A percentile compares a stretch with the other conserved stretches of the same genome.
Evolutionary conservation across 371 early-diverging fungal genomes (phyloP).

Genomic region (Nosema muscidifuracis): DNA sequence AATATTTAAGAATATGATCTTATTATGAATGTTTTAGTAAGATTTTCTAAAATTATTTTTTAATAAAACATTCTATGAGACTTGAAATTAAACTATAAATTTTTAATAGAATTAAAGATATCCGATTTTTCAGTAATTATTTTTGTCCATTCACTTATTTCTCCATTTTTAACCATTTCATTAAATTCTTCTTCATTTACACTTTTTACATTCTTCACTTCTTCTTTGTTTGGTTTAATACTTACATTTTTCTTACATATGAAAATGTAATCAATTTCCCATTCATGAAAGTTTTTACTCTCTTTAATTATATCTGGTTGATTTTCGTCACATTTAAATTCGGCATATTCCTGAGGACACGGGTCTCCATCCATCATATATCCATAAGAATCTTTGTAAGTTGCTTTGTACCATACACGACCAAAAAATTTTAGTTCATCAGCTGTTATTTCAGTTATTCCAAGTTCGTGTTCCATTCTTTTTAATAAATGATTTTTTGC

Average conservation of each 20-base stretch:
- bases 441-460: constrained; percentile 2
- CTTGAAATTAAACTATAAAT: too few relatives aligned
- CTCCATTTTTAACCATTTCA: not conserved
- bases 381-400: not conserved
- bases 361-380: constrained; percentile 14
- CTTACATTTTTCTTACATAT: constrained; percentile 1
- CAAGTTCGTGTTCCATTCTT: constrained; percentile 26
- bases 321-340: not conserved
- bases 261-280: constrained; percentile 39
- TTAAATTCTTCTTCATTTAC: constrained; percentile 16
- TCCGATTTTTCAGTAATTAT: not conserved
- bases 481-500: constrained; percentile 21
- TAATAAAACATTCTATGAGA: too few relatives aligned
- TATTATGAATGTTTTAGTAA: too few relatives aligned
- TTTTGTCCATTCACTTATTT: constrained; percentile 1
- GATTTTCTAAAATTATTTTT: too few relatives aligned
- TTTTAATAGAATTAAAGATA: constrained; percentile 13
- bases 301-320: not conserved
- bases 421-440: constrained; percentile 27
- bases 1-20: too few relatives aligned
- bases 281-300: constrained; percentile 12
- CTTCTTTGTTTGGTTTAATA: constrained; percentile 3
- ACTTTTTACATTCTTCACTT: constrained; percentile 9
- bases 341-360: not conserved
- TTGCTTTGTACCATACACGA: constrained; percentile 33